Evolutionary conservation across 2,329 filamentous ascomycete species (phyloP).

Genomic region (Cordyceps militaris): DNA sequence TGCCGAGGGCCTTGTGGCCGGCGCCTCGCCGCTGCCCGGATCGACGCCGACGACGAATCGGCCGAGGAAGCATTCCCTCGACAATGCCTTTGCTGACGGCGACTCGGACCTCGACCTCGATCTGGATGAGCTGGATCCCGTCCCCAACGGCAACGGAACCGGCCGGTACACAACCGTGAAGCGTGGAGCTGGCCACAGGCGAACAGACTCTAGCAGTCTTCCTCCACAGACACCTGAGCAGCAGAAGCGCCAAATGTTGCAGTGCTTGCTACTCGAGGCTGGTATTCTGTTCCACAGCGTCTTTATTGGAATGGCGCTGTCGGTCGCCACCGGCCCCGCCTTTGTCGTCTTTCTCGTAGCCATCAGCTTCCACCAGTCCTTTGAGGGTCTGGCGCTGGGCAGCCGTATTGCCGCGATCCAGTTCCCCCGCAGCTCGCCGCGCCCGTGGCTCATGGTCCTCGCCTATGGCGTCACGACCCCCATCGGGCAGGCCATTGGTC

Average conservation of each 20-base stretch:
- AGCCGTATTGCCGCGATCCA: slow-evolving; percentile 77
- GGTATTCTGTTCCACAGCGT: slow-evolving; percentile 80
- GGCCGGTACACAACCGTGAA: slow-evolving; percentile 27
- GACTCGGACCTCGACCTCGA: slow-evolving; percentile 54
- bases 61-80: slow-evolving; percentile 21
- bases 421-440: slow-evolving; percentile 65
- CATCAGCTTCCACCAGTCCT: slow-evolving; percentile 80
- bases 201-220: slow-evolving; percentile 20
- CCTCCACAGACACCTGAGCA: slow-evolving; percentile 42
- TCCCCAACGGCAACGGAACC: slow-evolving; percentile 20
- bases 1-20: slow-evolving; percentile 49
- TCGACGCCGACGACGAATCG: slow-evolving; percentile 35
- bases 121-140: slow-evolving; percentile 52
- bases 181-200: slow-evolving; percentile 14
- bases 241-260: slow-evolving; percentile 60
- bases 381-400: slow-evolving; percentile 80
- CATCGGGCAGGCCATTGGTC: slow-evolving; percentile 74
- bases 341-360: slow-evolving; percentile 76
- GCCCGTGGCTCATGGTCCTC: slow-evolving; percentile 78
- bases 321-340: slow-evolving; percentile 69
- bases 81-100: slow-evolving; percentile 32
- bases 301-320: slow-evolving; percentile 82
- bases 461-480: slow-evolving; percentile 74
- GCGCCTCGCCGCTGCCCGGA: slow-evolving; percentile 51
- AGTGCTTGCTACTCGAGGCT: slow-evolving; percentile 73